Evolutionary conservation across 2,329 filamentous ascomycete species (phyloP).

Genomic region (Exophiala oligosperma): DNA sequence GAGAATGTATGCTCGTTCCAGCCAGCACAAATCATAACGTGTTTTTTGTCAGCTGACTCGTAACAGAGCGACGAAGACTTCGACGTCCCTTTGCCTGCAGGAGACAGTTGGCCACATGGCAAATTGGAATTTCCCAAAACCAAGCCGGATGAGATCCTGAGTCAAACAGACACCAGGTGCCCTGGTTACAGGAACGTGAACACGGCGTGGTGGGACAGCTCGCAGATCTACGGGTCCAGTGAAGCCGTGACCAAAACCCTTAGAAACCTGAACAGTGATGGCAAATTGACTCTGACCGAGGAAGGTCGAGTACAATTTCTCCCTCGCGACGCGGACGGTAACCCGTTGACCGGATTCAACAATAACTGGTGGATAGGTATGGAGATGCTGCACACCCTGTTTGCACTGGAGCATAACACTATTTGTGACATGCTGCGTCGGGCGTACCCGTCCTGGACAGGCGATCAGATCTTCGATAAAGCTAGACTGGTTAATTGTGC

Average conservation of each 20-base stretch:
- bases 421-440: constrained; percentile 42
- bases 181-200: constrained; percentile 46
- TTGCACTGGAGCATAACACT: constrained; percentile 49
- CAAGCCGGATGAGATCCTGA: constrained; percentile 32
- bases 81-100: constrained; percentile 37
- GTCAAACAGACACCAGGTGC: constrained; percentile 38
- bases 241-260: constrained; percentile 40
- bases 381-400: constrained; percentile 49
- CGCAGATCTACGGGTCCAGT: constrained; percentile 48
- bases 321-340: constrained; percentile 38
- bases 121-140: constrained; percentile 40
- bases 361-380: constrained; percentile 51
- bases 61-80: constrained; percentile 33
- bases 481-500: constrained; percentile 48
- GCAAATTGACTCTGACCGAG: constrained; percentile 41
- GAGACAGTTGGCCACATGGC: constrained; percentile 37
- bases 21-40: not conserved
- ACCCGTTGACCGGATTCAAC: constrained; percentile 44
- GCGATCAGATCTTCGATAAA: constrained; percentile 47
- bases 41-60: constrained; percentile 31
- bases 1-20: constrained; percentile 2
- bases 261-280: constrained; percentile 38
- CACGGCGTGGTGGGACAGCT: constrained; percentile 50
- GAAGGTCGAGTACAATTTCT: constrained; percentile 37
- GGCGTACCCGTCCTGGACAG: constrained; percentile 40